Evolutionary conservation across 495 filamentous ascomycete species (phyloP).

Genomic region (Sordaria brevicollis): DNA sequence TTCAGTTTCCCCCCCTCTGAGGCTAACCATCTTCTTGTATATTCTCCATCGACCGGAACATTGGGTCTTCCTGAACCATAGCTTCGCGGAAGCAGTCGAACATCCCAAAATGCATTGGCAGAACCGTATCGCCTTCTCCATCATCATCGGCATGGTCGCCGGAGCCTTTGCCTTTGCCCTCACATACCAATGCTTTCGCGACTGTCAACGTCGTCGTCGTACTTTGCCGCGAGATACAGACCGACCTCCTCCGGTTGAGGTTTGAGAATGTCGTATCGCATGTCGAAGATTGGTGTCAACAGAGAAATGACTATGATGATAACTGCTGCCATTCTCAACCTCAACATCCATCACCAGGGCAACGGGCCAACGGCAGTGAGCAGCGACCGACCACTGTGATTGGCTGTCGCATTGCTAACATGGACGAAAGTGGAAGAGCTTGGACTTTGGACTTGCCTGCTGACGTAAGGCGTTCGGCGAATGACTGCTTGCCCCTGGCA

Average conservation of each 20-base stretch:
- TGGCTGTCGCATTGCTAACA: not conserved
- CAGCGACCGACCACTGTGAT: not conserved
- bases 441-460: not conserved
- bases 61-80: not conserved
- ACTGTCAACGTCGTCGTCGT: not conserved
- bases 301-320: not conserved
- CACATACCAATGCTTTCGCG: slow-evolving; percentile 1
- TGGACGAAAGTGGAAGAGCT: not conserved
- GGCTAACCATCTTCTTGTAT: too few species aligned
- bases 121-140: slow-evolving; percentile 1
- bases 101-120: not conserved
- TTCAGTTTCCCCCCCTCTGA: not conserved
- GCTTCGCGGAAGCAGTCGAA: not conserved
- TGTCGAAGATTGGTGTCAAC: too few species aligned
- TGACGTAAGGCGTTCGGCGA: not conserved
- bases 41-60: not conserved
- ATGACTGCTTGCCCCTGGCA: not conserved
- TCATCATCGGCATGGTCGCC: slow-evolving; percentile 4
- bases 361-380: not conserved
- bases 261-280: too few species aligned
- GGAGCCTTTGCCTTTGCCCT: slow-evolving; percentile 6
- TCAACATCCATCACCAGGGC: not conserved
- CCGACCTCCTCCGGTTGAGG: not conserved
- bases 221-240: not conserved
- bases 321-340: not conserved